A percentile compares a stretch with the other conserved stretches of the same genome.
Conservation (phyloP, 164 flowering plant species). For the Brasenia schreberi region DNA sequence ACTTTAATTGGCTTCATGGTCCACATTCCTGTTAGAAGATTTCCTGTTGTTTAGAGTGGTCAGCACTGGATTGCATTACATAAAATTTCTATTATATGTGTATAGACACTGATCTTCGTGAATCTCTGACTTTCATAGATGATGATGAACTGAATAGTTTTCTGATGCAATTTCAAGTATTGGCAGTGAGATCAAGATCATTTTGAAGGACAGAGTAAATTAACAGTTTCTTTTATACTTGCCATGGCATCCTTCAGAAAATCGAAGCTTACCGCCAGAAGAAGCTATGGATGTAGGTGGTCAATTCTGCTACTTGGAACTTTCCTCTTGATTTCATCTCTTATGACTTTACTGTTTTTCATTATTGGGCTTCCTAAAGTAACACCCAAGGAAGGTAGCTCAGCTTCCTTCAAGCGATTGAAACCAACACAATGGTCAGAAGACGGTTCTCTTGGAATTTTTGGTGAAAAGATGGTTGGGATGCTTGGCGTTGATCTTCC, state of each 20-base stretch:
- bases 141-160: constrained; percentile 40
- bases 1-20: constrained; percentile 68
- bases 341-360: constrained; percentile 29
- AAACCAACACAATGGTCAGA: constrained; percentile 6
- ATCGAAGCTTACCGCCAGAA: background rate
- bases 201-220: constrained; percentile 28
- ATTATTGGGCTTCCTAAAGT: constrained; percentile 39
- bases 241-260: background rate
- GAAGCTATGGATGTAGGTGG: background rate
- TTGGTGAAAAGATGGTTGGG: constrained; percentile 62
- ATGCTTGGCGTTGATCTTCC: constrained; percentile 80
- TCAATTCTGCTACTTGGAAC: background rate
- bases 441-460: constrained; percentile 24
- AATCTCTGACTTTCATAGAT: constrained; percentile 36
- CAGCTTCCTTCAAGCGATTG: constrained; percentile 5
- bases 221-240: constrained; percentile 1
- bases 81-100: constrained; percentile 59
- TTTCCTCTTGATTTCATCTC: constrained; percentile 12
- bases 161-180: constrained; percentile 34
- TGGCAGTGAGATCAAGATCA: constrained; percentile 68
- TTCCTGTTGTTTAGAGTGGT: constrained; percentile 68
- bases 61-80: constrained; percentile 81
- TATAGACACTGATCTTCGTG: constrained; percentile 77
- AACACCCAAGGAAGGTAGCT: constrained; percentile 3
- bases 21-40: constrained; percentile 54